phyloP scores from a whole-genome alignment of 257 asterid genomes.

The Nemophila menziesii region DNA sequence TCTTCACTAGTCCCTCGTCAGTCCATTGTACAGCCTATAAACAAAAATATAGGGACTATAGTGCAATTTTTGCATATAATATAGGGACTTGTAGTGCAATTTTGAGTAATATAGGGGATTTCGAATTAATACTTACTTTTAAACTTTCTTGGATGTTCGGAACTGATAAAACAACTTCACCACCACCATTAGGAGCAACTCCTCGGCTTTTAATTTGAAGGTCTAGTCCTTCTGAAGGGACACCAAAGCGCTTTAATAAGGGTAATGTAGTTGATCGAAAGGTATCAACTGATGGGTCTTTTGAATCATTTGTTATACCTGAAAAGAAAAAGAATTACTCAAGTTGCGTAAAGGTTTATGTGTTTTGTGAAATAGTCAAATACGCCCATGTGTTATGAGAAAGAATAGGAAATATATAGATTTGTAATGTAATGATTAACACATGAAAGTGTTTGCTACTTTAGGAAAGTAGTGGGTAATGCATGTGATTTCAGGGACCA shows the following conservation, averaged over 20 bases:
- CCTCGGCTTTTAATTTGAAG: slow-evolving; percentile 72
- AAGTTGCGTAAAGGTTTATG: slow-evolving; percentile 5
- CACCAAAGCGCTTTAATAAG: slow-evolving; percentile 75
- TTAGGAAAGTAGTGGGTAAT: too few species aligned
- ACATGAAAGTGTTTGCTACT: too few species aligned
- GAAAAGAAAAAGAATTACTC: slow-evolving; percentile 3
- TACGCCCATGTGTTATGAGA: too few species aligned
- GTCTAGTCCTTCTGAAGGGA: slow-evolving; percentile 55
- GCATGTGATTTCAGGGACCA: too few species aligned
- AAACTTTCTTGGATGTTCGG: slow-evolving; percentile 56
- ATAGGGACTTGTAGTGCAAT: too few species aligned
- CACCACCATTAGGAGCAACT: slow-evolving; percentile 86
- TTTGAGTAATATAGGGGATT: too few species aligned
- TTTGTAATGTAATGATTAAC: too few species aligned
- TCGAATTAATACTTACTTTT: slow-evolving; percentile 48
- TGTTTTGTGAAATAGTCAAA: too few species aligned
- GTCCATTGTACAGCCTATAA: slow-evolving; percentile 45
- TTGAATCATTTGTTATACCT: slow-evolving; percentile 87
- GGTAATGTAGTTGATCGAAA: slow-evolving; percentile 57
- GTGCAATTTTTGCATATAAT: too few species aligned
- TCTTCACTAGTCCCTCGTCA: slow-evolving; percentile 92
- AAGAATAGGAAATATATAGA: too few species aligned
- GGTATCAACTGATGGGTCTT: slow-evolving; percentile 87
- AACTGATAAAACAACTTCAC: slow-evolving; percentile 56
- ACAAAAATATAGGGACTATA: slow-evolving; percentile 7